Evolutionary conservation across 2,329 filamentous ascomycete species (phyloP).

Genomic region (Sphaerulina vaccinii): DNA sequence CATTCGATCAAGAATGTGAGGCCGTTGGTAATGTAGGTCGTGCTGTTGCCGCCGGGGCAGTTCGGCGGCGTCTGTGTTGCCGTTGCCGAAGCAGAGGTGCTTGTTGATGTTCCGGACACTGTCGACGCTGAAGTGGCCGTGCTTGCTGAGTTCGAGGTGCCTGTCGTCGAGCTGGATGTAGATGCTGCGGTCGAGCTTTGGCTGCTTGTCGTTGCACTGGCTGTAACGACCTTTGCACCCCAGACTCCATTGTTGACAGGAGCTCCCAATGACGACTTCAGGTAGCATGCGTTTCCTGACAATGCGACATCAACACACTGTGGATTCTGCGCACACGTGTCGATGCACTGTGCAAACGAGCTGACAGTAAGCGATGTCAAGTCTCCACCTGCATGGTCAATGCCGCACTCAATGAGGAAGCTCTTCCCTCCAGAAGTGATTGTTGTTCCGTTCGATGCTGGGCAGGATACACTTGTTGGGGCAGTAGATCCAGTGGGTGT

Average conservation of each 20-base stretch:
- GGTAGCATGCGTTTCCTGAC: constrained; percentile 35
- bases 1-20: constrained; percentile 28
- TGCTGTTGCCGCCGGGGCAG: constrained; percentile 27
- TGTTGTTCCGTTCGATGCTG: constrained; percentile 29
- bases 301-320: constrained; percentile 37
- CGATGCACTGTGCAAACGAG: constrained; percentile 34
- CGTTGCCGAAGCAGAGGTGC: constrained; percentile 13
- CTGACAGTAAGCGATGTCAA: constrained; percentile 27
- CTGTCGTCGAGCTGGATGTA: constrained; percentile 1
- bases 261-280: constrained; percentile 33
- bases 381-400: constrained; percentile 31
- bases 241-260: constrained; percentile 25
- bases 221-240: constrained; percentile 33
- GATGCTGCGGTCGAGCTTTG: background rate
- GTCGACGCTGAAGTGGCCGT: constrained; percentile 9
- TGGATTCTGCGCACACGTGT: constrained; percentile 32
- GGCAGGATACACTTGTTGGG: constrained; percentile 28
- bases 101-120: constrained; percentile 6
- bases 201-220: constrained; percentile 8
- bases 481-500: constrained; percentile 5
- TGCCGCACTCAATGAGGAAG: constrained; percentile 32
- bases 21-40: constrained; percentile 24
- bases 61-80: constrained; percentile 15
- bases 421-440: constrained; percentile 29
- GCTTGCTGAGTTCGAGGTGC: constrained; percentile 7